A percentile compares a stretch with the other conserved stretches of the same genome.
Evolutionary conservation across 2,329 filamentous ascomycete species (phyloP).

Genomic region (Neofusicoccum parvum): DNA sequence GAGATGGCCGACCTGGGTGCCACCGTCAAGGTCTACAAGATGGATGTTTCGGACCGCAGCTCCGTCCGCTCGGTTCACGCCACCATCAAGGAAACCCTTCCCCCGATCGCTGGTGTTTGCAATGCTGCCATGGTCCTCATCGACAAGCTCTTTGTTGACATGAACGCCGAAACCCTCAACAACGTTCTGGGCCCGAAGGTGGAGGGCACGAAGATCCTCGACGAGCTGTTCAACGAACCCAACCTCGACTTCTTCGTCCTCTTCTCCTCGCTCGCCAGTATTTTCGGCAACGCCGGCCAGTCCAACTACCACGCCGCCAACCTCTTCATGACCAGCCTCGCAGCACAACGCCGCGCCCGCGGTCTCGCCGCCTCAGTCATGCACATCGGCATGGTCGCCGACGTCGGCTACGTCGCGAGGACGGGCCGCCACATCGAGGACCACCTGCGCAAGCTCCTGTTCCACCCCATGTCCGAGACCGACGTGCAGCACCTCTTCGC

Average conservation of each 20-base stretch:
- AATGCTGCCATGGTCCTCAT: slow-evolving; percentile 30
- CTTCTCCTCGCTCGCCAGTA: slow-evolving; percentile 26
- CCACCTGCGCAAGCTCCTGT: neutral
- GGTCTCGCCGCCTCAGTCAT: slow-evolving; percentile 45
- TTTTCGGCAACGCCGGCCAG: slow-evolving; percentile 28
- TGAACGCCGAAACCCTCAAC: slow-evolving; percentile 8
- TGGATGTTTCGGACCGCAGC: slow-evolving; percentile 21
- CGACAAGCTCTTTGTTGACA: slow-evolving; percentile 25
- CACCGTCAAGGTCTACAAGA: slow-evolving; percentile 1
- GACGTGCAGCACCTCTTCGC: slow-evolving; percentile 57
- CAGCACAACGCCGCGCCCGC: slow-evolving; percentile 37
- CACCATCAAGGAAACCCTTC: slow-evolving; percentile 13
- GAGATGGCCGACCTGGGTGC: slow-evolving; percentile 23
- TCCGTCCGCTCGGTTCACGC: neutral
- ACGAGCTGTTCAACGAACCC: slow-evolving; percentile 24
- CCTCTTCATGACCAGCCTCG: slow-evolving; percentile 45
- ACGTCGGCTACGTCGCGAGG: slow-evolving; percentile 44
- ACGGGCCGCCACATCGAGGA: neutral
- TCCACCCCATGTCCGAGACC: slow-evolving; percentile 46
- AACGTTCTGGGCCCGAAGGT: slow-evolving; percentile 27
- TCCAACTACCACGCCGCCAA: slow-evolving; percentile 30
- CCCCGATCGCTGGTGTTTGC: slow-evolving; percentile 25
- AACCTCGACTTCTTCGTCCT: slow-evolving; percentile 31
- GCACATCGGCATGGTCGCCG: slow-evolving; percentile 44
- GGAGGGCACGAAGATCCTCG: slow-evolving; percentile 23